Evolutionary conservation across 2,329 filamentous ascomycete species (phyloP), one percentile per base, ranked within the genome.

Genomic region (Diaporthe nobilis): DNA sequence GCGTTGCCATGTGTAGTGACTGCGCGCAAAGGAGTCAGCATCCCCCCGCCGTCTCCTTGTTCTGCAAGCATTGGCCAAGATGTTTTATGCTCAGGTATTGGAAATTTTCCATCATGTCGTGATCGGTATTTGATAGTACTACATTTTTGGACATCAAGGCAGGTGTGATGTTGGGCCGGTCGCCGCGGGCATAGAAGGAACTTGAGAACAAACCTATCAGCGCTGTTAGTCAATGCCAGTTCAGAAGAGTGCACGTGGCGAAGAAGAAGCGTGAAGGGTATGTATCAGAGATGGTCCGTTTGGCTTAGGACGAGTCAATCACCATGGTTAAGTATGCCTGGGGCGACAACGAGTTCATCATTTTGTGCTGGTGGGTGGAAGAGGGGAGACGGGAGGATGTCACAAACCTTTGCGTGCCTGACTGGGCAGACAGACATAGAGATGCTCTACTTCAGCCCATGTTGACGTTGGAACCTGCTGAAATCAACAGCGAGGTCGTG

Each of bases 321-420:
- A 90, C 88, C 88, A 90, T 86, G 77, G 80, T 81, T 83, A 80
- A 77, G 85, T 90, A 88, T 87, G 89, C 88, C 88, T 89, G 89
- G 89, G 89, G 89, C 89, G 89, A 90, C 89, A 83, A 77, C 88
- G 82, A 85, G 83, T 85, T 90, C 88, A 90, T 90, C 88, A 90
- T 87, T 75, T 71, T 28, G 65, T 49, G 79, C 79, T 55, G 65
- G 71, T 55, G 63, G 71, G 71, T 55, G 63, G 71, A 71, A 58
- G 39, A 53, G 55, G 68, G 47, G 47, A 68, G n/a, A 76, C 9
- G 70, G 75, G 73, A 34, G 65, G 68, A 49, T 72, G 73, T 8
- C 39, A 74, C 76, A 74, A 74, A 77, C 76, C 75, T 77, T 74
- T 70, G 71, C 25, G 49, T 28, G 25, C 58, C 28, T 57, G 34